phyloP scores from a whole-genome alignment of 2,329 filamentous ascomycete genomes.

The Pyricularia sp. region DNA sequence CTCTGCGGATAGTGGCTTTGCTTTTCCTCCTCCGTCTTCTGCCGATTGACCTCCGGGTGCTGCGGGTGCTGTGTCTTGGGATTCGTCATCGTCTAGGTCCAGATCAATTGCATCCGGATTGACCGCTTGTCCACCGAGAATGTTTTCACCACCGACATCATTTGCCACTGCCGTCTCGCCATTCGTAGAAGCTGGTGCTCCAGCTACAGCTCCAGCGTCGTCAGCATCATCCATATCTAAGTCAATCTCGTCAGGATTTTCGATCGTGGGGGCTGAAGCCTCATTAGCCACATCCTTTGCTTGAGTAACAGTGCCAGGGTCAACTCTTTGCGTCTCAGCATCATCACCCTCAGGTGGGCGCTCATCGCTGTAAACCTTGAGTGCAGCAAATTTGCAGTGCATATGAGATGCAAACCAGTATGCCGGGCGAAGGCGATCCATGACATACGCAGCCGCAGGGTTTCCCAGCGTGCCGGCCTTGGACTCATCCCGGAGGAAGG shows the following conservation, averaged over 20 bases:
- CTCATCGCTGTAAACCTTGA: constrained; percentile 35
- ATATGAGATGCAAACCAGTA: constrained; percentile 93
- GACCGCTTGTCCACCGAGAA: not conserved
- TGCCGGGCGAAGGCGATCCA: constrained; percentile 67
- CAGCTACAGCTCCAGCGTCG: constrained; percentile 14
- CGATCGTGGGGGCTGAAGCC: not conserved
- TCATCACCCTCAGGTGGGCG: constrained; percentile 5
- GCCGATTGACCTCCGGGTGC: constrained; percentile 8
- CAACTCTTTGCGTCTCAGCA: not conserved
- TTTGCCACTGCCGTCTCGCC: not conserved
- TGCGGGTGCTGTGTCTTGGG: constrained; percentile 5
- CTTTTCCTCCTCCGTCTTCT: not conserved
- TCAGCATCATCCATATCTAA: constrained; percentile 49
- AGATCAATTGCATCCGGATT: constrained; percentile 1
- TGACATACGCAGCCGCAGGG: constrained; percentile 62
- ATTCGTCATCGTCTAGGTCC: not conserved
- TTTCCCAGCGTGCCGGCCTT: constrained; percentile 64
- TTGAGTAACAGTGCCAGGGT: not conserved
- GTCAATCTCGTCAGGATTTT: constrained; percentile 58
- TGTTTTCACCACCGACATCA: not conserved
- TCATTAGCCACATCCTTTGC: constrained; percentile 27
- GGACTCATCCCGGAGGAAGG: constrained; percentile 63
- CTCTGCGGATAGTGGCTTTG: constrained; percentile 4
- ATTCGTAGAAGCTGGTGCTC: constrained; percentile 4
- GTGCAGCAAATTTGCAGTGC: constrained; percentile 74